Evolutionary conservation across 2,329 filamentous ascomycete species (phyloP).

Genomic region (Keithomyces neogunnii): DNA sequence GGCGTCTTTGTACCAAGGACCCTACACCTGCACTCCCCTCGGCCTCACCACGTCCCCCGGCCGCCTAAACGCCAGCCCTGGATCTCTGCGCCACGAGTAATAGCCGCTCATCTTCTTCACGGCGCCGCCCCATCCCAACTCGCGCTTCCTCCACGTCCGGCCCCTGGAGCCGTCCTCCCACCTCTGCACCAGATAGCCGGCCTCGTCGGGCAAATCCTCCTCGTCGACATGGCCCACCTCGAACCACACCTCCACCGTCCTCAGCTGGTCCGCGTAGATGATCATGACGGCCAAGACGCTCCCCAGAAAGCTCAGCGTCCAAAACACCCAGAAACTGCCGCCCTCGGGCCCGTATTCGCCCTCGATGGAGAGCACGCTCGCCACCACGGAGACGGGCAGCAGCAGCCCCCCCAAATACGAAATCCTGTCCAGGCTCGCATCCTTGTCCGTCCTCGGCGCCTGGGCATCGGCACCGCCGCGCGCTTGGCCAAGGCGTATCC

Average conservation of each 20-base stretch:
- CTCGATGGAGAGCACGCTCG: background rate
- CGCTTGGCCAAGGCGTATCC: background rate
- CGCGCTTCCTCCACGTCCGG: slow-evolving; percentile 31
- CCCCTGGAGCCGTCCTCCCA: slow-evolving; percentile 11
- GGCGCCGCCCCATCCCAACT: slow-evolving; percentile 39
- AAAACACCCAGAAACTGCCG: background rate
- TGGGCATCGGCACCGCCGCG: background rate
- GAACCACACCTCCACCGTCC: background rate
- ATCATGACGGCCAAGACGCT: background rate
- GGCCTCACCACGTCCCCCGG: slow-evolving; percentile 16
- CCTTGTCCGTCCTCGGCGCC: slow-evolving; percentile 21
- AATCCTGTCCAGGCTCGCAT: slow-evolving; percentile 18
- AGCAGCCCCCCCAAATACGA: background rate
- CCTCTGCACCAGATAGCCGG: background rate
- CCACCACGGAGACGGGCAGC: background rate
- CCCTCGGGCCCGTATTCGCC: background rate
- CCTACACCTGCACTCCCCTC: slow-evolving; percentile 6
- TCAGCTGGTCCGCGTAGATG: background rate
- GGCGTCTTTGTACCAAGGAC: background rate
- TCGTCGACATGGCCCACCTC: background rate
- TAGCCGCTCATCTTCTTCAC: slow-evolving; percentile 31
- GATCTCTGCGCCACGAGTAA: slow-evolving; percentile 20
- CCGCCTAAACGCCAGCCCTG: slow-evolving; percentile 17
- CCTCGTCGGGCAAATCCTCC: background rate
- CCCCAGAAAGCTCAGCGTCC: background rate